Percentiles rank a stretch among this genome's conserved stretches.
Conservation (phyloP, 352 stramenopile species). For the Phytopythium sindhum region DNA sequence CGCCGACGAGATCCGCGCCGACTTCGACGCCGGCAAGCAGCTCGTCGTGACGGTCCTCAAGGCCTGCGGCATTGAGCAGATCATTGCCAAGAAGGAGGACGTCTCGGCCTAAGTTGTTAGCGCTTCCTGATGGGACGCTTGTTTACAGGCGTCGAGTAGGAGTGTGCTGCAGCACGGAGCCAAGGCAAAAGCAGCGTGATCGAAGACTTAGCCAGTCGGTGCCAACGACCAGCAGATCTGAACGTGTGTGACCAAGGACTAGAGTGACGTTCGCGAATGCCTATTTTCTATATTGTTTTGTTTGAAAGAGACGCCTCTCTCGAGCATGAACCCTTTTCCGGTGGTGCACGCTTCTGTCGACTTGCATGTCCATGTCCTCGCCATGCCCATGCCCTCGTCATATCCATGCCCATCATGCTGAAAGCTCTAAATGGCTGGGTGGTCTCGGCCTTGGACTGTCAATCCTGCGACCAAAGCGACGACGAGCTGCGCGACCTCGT, state of each 20-base stretch:
- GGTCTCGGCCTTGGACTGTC: neutral
- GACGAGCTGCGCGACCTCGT: slow-evolving; percentile 58
- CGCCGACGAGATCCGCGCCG: slow-evolving; percentile 94
- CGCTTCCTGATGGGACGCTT: neutral
- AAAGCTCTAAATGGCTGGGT: too few relatives aligned
- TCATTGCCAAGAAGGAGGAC: slow-evolving; percentile 98
- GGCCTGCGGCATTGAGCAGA: slow-evolving; percentile 97
- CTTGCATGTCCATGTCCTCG: too few relatives aligned
- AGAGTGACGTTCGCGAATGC: slow-evolving; percentile 41
- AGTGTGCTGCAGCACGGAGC: neutral
- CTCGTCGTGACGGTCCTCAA: slow-evolving; percentile 95
- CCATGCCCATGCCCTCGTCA: too few relatives aligned
- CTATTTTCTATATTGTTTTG: slow-evolving; percentile 42
- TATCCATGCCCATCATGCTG: too few relatives aligned
- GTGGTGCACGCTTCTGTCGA: neutral
- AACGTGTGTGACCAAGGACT: slow-evolving; percentile 19
- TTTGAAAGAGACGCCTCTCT: slow-evolving; percentile 1
- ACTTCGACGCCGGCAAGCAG: slow-evolving; percentile 96
- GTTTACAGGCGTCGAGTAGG: neutral
- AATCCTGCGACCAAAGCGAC: slow-evolving; percentile 29
- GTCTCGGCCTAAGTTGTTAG: slow-evolving; percentile 37
- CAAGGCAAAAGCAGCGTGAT: slow-evolving; percentile 4
- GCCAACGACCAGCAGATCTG: slow-evolving; percentile 6
- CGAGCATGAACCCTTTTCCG: slow-evolving; percentile 1
- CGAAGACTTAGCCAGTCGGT: slow-evolving; percentile 4